Percentiles rank a stretch among this genome's conserved stretches.
These are phyloP conservation scores for Gyromitra esculenta DNA, from an alignment of 2,329 filamentous ascomycete genomes.

Conservation along the genomic window DNA sequence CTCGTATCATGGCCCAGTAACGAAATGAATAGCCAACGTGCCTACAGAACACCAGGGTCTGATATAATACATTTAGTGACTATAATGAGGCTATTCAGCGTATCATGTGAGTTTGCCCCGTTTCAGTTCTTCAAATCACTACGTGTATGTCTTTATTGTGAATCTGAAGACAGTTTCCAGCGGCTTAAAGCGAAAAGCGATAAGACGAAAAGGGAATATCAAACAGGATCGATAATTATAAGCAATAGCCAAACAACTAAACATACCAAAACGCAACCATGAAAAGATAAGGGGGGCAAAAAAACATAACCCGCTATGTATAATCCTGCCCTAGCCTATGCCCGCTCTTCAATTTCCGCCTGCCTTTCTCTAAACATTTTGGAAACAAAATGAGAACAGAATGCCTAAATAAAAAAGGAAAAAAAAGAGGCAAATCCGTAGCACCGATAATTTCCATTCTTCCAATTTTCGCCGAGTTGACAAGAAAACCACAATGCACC, in stretches of 20 bases:
- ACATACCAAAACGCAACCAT: conserved; percentile 50
- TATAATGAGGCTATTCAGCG: too few relatives aligned
- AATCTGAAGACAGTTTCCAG: neutral
- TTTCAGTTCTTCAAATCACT: neutral
- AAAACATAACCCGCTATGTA: conserved; percentile 47
- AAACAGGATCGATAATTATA: conserved; percentile 35
- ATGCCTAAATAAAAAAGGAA: conserved; percentile 21
- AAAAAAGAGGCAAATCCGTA: conserved; percentile 42
- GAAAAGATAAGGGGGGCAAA: conserved; percentile 47
- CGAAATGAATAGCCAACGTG: too few relatives aligned
- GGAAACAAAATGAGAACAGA: conserved; percentile 24
- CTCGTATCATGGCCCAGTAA: too few relatives aligned
- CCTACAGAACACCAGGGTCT: too few relatives aligned
- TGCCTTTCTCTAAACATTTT: conserved; percentile 18
- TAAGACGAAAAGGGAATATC: conserved; percentile 6
- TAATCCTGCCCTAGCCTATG: conserved; percentile 26
- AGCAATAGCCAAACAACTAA: conserved; percentile 41
- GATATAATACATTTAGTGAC: too few relatives aligned
- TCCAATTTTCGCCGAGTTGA: conserved; percentile 44
- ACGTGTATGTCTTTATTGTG: too few relatives aligned
- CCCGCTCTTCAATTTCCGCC: conserved; percentile 7
- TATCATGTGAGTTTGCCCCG: too few relatives aligned
- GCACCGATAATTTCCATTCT: conserved; percentile 47
- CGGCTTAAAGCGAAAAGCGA: neutral
- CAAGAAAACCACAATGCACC: conserved; percentile 43